Evolutionary conservation across 257 asterid species (phyloP).

Genomic region (Solanum tarapatanum): DNA sequence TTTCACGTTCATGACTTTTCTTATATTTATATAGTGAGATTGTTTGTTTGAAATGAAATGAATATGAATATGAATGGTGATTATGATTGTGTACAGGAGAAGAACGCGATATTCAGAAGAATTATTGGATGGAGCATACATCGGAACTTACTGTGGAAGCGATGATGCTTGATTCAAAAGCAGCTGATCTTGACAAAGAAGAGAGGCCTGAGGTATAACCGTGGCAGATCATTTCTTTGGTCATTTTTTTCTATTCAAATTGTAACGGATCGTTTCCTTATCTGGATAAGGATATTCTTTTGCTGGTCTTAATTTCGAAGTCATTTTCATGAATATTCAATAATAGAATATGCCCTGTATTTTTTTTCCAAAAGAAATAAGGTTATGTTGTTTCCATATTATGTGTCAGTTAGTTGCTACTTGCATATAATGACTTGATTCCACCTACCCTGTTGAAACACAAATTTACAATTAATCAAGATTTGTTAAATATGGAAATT

Average conservation of each 20-base stretch:
- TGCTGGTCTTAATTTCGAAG: neutral
- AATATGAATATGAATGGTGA: neutral
- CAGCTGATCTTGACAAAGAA: slow-evolving; percentile 92
- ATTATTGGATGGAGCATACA: slow-evolving; percentile 87
- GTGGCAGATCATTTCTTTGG: neutral
- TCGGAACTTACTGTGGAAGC: slow-evolving; percentile 65
- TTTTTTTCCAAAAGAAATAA: neutral
- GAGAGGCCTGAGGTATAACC: slow-evolving; percentile 80
- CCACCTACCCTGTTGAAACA: neutral
- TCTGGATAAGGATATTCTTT: neutral
- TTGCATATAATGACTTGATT: neutral
- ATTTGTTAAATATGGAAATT: neutral
- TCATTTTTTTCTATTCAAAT: neutral
- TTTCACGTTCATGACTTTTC: neutral
- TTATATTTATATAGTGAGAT: neutral
- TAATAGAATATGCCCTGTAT: neutral
- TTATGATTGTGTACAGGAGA: slow-evolving; percentile 19
- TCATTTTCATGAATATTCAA: neutral
- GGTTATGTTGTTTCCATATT: neutral
- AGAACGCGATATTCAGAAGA: slow-evolving; percentile 89
- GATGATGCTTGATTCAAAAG: slow-evolving; percentile 97
- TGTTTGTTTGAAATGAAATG: neutral
- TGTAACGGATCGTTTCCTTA: neutral
- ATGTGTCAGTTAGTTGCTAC: neutral
- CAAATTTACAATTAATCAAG: neutral